Evolutionary conservation across 768 basidiomycete species (phyloP).

Genomic region (Auriscalpium microsporum): DNA sequence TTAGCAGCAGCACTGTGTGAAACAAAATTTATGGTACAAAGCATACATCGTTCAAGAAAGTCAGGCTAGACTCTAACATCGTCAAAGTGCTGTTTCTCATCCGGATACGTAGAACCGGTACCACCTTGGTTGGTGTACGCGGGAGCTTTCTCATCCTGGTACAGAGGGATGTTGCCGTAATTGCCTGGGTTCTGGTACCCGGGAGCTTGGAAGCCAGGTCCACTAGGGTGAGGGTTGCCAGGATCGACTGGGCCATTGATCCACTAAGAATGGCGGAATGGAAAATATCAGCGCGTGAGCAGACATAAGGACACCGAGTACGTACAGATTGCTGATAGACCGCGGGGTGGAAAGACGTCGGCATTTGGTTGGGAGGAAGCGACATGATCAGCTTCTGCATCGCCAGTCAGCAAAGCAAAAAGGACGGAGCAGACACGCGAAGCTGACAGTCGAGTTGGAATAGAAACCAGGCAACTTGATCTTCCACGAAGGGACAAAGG

Average conservation of each 20-base stretch:
- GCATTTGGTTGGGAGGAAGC: constrained; percentile 25
- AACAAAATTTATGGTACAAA: no score
- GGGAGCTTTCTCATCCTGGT: constrained; percentile 30
- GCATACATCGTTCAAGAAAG: no score
- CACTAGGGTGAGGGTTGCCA: background rate
- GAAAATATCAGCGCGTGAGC: background rate
- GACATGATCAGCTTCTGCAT: constrained; percentile 32
- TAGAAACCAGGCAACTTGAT: constrained; percentile 34
- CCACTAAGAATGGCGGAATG: constrained; percentile 22
- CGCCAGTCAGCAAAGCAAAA: background rate
- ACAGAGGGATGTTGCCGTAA: constrained; percentile 35
- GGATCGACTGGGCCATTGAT: constrained; percentile 32
- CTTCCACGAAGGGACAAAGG: constrained; percentile 31
- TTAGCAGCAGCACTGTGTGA: no score
- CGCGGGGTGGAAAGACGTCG: constrained; percentile 33
- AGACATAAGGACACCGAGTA: background rate
- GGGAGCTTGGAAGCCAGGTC: background rate
- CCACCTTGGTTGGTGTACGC: constrained; percentile 18
- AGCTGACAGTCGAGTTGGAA: constrained; percentile 26
- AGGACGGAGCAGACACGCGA: background rate
- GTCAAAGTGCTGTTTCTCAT: constrained; percentile 22
- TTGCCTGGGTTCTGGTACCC: constrained; percentile 21
- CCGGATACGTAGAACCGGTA: constrained; percentile 16
- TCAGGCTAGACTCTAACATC: constrained; percentile 15
- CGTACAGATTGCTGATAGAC: constrained; percentile 37